phyloP scores from a whole-genome alignment of 2,329 filamentous ascomycete genomes.

The Ophiostoma ips region DNA sequence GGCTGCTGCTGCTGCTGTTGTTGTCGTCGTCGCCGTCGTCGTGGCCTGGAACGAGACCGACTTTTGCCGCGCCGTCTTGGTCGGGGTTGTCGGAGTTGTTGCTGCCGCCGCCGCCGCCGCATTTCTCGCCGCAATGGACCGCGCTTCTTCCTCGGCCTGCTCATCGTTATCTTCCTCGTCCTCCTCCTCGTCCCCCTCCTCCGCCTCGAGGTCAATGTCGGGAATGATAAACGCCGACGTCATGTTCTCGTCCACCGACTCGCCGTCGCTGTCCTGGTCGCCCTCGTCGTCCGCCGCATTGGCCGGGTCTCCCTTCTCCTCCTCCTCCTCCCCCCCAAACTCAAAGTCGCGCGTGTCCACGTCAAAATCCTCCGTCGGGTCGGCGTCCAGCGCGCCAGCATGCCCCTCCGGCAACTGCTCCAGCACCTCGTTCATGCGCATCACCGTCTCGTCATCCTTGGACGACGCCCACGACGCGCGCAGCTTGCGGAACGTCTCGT shows the following conservation, averaged over 20 bases:
- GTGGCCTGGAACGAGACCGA: slow-evolving; percentile 8
- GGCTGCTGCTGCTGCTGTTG: not conserved
- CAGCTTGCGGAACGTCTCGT: slow-evolving; percentile 14
- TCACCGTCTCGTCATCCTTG: slow-evolving; percentile 13
- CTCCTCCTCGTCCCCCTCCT: not conserved
- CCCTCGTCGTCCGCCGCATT: no score
- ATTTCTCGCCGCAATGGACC: not conserved
- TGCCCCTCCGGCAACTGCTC: slow-evolving; percentile 9
- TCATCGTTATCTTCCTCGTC: not conserved
- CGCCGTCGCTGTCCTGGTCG: slow-evolving; percentile 1
- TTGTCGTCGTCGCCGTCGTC: not conserved
- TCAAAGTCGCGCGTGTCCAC: slow-evolving; percentile 4
- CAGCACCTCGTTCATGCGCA: slow-evolving; percentile 11
- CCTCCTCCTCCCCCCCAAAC: not conserved
- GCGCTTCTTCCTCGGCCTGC: not conserved
- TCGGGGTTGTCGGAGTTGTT: not conserved
- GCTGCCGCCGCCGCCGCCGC: not conserved
- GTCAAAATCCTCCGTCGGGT: slow-evolving; percentile 5
- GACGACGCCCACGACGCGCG: slow-evolving; percentile 12
- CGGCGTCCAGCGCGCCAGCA: not conserved
- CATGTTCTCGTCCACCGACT: slow-evolving; percentile 15
- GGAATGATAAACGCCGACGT: slow-evolving; percentile 16
- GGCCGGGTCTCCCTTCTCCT: no score
- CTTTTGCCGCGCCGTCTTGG: slow-evolving; percentile 4
- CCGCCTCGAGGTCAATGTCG: slow-evolving; percentile 12